A percentile compares a stretch with the other conserved stretches of the same genome.
phyloP scores from a whole-genome alignment of 164 flowering plant genomes.

The Amborella trichopoda region DNA sequence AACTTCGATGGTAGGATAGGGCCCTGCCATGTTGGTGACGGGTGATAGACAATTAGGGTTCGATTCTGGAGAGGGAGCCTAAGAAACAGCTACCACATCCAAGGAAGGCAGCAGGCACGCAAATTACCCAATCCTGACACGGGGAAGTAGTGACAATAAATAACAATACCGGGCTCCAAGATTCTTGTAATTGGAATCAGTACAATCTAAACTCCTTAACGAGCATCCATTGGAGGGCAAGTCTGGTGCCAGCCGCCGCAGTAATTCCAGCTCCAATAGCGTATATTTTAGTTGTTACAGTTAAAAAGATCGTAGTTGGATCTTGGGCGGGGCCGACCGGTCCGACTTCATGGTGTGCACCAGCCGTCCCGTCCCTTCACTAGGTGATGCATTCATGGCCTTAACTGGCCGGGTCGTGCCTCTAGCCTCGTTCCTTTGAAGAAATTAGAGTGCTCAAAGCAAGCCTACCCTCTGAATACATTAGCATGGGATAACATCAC shows the following conservation, averaged over 20 bases:
- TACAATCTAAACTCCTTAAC: slow-evolving; percentile 1
- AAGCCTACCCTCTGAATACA: too few relatives aligned
- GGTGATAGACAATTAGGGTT: too few relatives aligned
- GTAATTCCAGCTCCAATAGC: neutral
- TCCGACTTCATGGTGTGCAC: slow-evolving; percentile 3
- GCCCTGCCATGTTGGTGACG: too few relatives aligned
- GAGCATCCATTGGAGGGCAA: slow-evolving; percentile 6
- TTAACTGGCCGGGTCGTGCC: slow-evolving; percentile 3
- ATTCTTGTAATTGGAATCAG: slow-evolving; percentile 4
- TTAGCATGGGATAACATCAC: too few relatives aligned
- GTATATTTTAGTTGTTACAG: neutral
- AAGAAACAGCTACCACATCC: slow-evolving; percentile 7
- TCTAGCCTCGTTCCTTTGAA: neutral
- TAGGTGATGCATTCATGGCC: neutral
- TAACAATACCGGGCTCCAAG: slow-evolving; percentile 6
- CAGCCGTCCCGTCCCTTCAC: neutral
- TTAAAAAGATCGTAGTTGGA: neutral
- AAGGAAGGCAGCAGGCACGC: slow-evolving; percentile 4
- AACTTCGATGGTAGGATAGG: too few relatives aligned
- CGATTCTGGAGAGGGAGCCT: neutral
- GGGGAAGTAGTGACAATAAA: slow-evolving; percentile 10
- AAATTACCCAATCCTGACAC: slow-evolving; percentile 9
- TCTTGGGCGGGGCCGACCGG: slow-evolving; percentile 1
- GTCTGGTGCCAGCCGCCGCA: slow-evolving; percentile 6
- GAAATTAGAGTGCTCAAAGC: too few relatives aligned